Evolutionary conservation across 352 stramenopile species (phyloP).

Genomic region (Globisporangium okanoganense): DNA sequence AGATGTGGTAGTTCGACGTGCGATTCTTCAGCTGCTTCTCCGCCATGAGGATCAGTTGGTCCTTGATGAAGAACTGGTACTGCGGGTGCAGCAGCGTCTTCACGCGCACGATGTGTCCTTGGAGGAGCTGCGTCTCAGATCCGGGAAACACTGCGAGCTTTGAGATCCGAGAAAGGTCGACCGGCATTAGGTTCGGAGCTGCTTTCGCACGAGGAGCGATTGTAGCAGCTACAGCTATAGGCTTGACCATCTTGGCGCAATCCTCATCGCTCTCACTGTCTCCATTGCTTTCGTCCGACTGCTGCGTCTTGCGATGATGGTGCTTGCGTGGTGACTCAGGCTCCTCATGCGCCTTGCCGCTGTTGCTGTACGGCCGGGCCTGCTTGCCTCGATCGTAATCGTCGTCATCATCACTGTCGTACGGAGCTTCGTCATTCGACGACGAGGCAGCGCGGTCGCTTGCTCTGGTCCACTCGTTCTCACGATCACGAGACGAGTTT

Average conservation of each 20-base stretch:
- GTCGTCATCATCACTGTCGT: slow-evolving; percentile 17
- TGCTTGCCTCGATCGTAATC: slow-evolving; percentile 19
- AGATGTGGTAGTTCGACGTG: slow-evolving; percentile 85
- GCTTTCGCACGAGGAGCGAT: slow-evolving; percentile 11
- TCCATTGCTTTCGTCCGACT: slow-evolving; percentile 28
- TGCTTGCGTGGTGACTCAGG: slow-evolving; percentile 27
- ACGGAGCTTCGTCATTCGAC: slow-evolving; percentile 17
- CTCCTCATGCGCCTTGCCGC: slow-evolving; percentile 9
- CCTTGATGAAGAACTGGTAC: slow-evolving; percentile 65
- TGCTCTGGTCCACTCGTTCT: slow-evolving; percentile 43
- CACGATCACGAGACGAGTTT: slow-evolving; percentile 11
- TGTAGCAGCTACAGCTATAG: slow-evolving; percentile 10
- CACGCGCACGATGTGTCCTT: slow-evolving; percentile 40
- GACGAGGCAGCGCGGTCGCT: slow-evolving; percentile 16
- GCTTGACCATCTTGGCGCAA: slow-evolving; percentile 22
- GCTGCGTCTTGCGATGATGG: slow-evolving; percentile 19
- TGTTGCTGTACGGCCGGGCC: background rate
- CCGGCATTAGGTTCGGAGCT: slow-evolving; percentile 3
- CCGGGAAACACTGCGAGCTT: slow-evolving; percentile 74
- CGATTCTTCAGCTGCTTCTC: slow-evolving; percentile 70
- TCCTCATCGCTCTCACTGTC: slow-evolving; percentile 42
- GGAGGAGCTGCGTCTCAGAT: slow-evolving; percentile 47
- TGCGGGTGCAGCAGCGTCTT: slow-evolving; percentile 58
- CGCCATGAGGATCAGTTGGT: slow-evolving; percentile 54
- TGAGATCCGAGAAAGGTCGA: slow-evolving; percentile 59